Evolutionary conservation across 75 land plant species (phyloP), one percentile per base, ranked within the genome.

Genomic region (Gnetum montanum): DNA sequence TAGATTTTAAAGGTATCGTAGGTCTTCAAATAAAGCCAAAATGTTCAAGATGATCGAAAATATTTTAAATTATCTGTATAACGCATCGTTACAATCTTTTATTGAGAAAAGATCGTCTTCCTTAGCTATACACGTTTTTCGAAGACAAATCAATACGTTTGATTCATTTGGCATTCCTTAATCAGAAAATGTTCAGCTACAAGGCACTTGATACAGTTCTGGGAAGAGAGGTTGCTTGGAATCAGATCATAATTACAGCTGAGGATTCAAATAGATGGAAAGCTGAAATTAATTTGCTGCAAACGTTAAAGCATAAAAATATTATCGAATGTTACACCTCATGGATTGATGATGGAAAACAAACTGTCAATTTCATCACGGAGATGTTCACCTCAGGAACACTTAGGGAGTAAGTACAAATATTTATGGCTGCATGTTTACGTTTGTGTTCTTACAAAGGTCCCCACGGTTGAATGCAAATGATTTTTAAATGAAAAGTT

Each of bases 181-280:
- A 50, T 15, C 54, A 25, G 15, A 28, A 15, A 23, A 5, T 26
- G 24, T 33, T 52, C 66, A 81, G 85, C 7, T 83, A 86, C 79
- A 73, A 70, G 69, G 94, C 94, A 31, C 78, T 91, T 38, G 97
- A 91, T 64, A 85, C 83, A 73, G 57, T 64, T 20, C 71, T 74
- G 46, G 97, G 97, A 25, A 80, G 78, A 33, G 97, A 91, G 63
- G 97, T 91, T n/a, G 97, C 97, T 25, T 91, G 97, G 97, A 91
- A 78, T 60, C 88, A 88, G 59, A 75, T 81, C 10, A 75, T 73
- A 34, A 67, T 91, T 18, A 84, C 89, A 16, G 78, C 85, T 0
- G 86, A 87, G 33, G 88, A 82, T 25, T 55, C 88, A 46, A 76
- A 91, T 58, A 74, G 97, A 7, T 60, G 87, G 30, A 88, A 88